Evolutionary conservation across 352 stramenopile genomes (phyloP), one percentile per base, ranked within the genome.

Genomic region (Phytophthora idaei): DNA sequence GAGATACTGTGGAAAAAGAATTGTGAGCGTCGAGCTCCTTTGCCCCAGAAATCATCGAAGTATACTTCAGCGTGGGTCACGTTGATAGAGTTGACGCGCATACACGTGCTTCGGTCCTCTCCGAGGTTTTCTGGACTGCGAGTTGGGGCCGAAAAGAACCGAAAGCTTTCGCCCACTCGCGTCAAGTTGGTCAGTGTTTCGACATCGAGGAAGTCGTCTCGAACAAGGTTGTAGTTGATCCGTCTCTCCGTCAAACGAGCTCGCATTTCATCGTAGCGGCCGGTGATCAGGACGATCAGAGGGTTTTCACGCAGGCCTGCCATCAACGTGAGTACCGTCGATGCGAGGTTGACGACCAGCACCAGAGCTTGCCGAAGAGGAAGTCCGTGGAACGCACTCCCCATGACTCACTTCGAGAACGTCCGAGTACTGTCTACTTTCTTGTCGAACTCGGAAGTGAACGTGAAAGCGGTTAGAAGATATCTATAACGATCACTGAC

Each of bases 251-350:
- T 10, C 21, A 89, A 57, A 1, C 80, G 73, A 15, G 73, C 58
- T 27, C 77, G 76, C 42, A 87, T 75, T 12, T 72, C 52, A 37
- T 83, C 74, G 64, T 89, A 89, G 4, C 68, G 66, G 8, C 78
- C 74, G 0, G 76, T 76, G 15, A 80, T 28, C 7, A 78, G 56
- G 21, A 86, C 74, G 27, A 85, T 52, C 14, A 89, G 31, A 0
- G 80, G 78, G 64, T 89, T 89, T 61, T 89, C 80, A 4, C 68
- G 77, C 25, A 89, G 57, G 28, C 80, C 80, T 48, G 78, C 81
- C 39, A 84, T 68, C 28, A 89, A 59, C 11, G 80, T 87, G 45
- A 89, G 69, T 3, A 67, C 49, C 15, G 76, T 83, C 9, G 78
- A 78, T n/a, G 66, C 69, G 27, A 89, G 28, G 61, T 87, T 85